Evolutionary conservation across 148 eudicot species (phyloP).

Genomic region (Silene latifolia): DNA sequence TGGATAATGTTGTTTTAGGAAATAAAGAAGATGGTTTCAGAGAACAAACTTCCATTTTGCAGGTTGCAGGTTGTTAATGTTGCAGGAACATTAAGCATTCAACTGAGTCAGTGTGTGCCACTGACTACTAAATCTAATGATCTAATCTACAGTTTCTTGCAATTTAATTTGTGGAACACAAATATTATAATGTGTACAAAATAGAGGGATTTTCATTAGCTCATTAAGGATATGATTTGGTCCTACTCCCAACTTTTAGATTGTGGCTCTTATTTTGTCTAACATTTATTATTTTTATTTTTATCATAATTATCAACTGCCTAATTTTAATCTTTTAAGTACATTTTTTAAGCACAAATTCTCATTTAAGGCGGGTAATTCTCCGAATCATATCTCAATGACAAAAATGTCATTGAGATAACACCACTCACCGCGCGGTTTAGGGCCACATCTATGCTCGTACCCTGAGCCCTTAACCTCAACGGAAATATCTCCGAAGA

Average conservation of each 20-base stretch:
- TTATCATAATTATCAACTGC: too few species aligned
- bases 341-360: too few species aligned
- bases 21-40: conserved; percentile 6
- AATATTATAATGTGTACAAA: too few species aligned
- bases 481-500: too few species aligned
- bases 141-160: not conserved
- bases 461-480: too few species aligned
- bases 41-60: conserved; percentile 9
- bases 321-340: too few species aligned
- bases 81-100: conserved; percentile 14
- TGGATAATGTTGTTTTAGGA: not conserved
- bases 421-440: too few species aligned
- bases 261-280: not conserved
- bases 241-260: not conserved
- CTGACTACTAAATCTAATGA: not conserved
- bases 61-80: not conserved
- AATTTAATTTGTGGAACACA: not conserved
- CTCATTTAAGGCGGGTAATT: too few species aligned
- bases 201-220: not conserved
- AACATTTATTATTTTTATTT: too few species aligned
- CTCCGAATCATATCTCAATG: too few species aligned
- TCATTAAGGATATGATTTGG: not conserved
- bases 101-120: not conserved
- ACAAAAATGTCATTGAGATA: too few species aligned
- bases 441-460: too few species aligned